These are phyloP conservation scores for Uromyces viciae-fabae DNA, from an alignment of 1,284 basidiomycete species.

Conservation along the genomic window DNA sequence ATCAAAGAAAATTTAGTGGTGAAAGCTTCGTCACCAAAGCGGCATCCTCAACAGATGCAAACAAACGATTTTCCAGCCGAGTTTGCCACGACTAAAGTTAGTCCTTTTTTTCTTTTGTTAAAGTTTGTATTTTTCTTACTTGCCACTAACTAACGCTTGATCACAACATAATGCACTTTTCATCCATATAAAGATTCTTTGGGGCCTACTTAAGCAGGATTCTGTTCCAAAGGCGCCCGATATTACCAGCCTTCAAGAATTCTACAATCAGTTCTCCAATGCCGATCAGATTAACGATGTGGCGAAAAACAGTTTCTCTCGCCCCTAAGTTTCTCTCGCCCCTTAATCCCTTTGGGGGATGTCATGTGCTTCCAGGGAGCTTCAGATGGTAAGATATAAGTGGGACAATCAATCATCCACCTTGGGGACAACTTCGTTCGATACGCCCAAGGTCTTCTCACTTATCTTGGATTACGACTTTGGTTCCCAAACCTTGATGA, in stretches of 20 bases:
- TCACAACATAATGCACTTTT: slow-evolving; percentile 12
- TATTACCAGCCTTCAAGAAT: neutral
- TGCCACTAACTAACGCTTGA: too few species aligned
- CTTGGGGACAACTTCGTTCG: neutral
- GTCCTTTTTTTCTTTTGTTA: neutral
- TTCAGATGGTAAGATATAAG: neutral
- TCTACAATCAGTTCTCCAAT: slow-evolving; percentile 9
- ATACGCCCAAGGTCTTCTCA: slow-evolving; percentile 15
- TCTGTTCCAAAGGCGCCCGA: neutral
- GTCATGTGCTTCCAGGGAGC: neutral
- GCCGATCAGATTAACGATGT: neutral
- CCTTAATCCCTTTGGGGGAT: neutral
- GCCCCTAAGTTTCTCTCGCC: too few species aligned
- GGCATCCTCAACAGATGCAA: slow-evolving; percentile 27
- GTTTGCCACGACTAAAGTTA: slow-evolving; percentile 1
- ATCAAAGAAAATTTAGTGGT: too few species aligned
- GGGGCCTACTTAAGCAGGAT: slow-evolving; percentile 13
- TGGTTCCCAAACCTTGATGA: slow-evolving; percentile 21
- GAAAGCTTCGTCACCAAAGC: neutral
- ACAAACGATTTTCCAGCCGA: neutral
- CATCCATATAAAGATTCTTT: slow-evolving; percentile 26
- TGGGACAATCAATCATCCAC: neutral
- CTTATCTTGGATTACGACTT: neutral
- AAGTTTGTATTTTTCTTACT: too few species aligned
- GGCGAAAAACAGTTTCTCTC: neutral